phyloP scores from a whole-genome alignment of 257 asterid genomes.

The Paraleonurus japonicus region DNA sequence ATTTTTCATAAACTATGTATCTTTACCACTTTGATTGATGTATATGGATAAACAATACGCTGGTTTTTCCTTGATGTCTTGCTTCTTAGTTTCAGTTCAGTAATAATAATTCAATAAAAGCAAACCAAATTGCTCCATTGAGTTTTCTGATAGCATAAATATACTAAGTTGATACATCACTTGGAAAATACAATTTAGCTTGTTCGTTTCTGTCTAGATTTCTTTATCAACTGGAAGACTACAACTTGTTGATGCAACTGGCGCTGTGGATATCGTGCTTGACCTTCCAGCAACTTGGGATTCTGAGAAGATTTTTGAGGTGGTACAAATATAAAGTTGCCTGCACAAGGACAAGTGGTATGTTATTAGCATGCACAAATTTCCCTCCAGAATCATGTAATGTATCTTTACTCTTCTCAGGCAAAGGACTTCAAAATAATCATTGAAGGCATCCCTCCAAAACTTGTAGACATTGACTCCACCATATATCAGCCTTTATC shows the following conservation, averaged over 20 bases:
- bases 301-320: conserved; percentile 63
- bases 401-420: conserved; percentile 40
- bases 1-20: conserved; percentile 6
- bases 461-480: conserved; percentile 38
- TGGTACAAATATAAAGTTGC: conserved; percentile 27
- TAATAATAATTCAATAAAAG: background rate
- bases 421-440: conserved; percentile 51
- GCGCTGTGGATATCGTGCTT: conserved; percentile 65
- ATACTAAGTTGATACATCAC: conserved; percentile 7
- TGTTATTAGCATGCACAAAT: background rate
- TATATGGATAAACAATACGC: background rate
- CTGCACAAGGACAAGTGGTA: background rate
- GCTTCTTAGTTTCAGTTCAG: conserved; percentile 9
- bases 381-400: background rate
- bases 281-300: conserved; percentile 56
- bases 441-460: conserved; percentile 58
- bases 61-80: background rate
- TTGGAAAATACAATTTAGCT: background rate
- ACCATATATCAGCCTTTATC: conserved; percentile 48
- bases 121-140: background rate
- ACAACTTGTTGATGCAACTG: conserved; percentile 91
- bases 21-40: conserved; percentile 16
- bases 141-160: background rate
- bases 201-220: conserved; percentile 47
- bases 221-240: conserved; percentile 76